A percentile compares a stretch with the other conserved stretches of the same genome.
Conservation (phyloP, 164 flowering plant species). For the Platanus orientalis region DNA sequence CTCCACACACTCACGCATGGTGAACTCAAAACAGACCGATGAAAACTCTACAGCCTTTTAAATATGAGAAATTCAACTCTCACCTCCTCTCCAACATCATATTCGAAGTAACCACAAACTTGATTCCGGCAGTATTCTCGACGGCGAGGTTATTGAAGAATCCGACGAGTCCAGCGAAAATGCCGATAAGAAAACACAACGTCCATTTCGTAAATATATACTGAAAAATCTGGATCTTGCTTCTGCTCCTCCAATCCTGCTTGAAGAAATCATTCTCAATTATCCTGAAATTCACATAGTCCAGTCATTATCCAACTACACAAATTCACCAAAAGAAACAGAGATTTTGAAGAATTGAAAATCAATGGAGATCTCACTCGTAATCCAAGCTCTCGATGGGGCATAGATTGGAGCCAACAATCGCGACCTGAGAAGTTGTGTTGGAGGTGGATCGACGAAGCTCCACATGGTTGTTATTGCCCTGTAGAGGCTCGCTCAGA, state of each 20-base stretch:
- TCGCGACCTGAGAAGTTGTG: constrained; percentile 56
- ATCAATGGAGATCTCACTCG: constrained; percentile 31
- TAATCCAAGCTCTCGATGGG: constrained; percentile 74
- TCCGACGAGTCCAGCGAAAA: constrained; percentile 40
- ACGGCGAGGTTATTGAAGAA: constrained; percentile 57
- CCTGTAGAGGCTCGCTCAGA: not conserved
- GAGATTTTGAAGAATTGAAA: no score
- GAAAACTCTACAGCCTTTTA: not conserved
- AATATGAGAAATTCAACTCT: not conserved
- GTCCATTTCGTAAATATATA: constrained; percentile 60
- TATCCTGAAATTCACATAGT: constrained; percentile 31
- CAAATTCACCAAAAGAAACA: not conserved
- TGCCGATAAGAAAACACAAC: constrained; percentile 49
- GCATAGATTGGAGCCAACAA: constrained; percentile 53
- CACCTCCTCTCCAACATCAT: constrained; percentile 51
- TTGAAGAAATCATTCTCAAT: constrained; percentile 61
- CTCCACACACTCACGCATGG: no score
- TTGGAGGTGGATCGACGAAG: constrained; percentile 29
- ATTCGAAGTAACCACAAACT: constrained; percentile 56
- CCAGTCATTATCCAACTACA: not conserved
- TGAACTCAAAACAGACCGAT: not conserved
- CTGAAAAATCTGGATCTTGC: constrained; percentile 41
- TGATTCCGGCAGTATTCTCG: constrained; percentile 65
- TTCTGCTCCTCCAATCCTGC: constrained; percentile 61
- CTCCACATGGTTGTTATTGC: not conserved